Base-by-base conservation (phyloP, 192 early-diverging fungal genomes). In the Haplosporangium gracile region DNA sequence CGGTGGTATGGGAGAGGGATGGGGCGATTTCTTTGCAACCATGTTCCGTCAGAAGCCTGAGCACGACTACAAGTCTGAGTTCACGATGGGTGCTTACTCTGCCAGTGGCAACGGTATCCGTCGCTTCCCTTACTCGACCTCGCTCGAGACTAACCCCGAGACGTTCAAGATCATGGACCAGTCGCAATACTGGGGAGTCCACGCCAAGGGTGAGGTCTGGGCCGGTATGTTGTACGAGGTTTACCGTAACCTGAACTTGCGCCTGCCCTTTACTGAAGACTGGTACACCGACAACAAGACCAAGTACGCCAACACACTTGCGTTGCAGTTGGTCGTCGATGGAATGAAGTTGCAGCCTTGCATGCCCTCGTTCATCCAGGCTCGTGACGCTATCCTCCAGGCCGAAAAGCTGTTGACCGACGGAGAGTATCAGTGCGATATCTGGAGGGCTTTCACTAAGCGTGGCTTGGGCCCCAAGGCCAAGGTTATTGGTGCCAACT, bases 1-100 rank as follows among this genome's bases (percentile, higher is more conserved):
- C 45, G 97, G 96, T 74, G 97, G 95, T 43, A 97, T 97, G 95
- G 95, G 97, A 69, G 98, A 99, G 90, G 98, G 98, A 16, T 99
- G 97, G 97, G 97, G 97, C 39, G 98, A 99, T 80, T 94, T 93
- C 83, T 95, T 98, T 79, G 96, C 97, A 24, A 97, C 96, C 15
- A 92, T 95, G 68, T 83, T 96, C 83, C 93, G 96, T 65, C 91
- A 93, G 82, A 93, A 91, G 43, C 82, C 84, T 2, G 71, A 82
- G 42, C 89, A 93, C 76, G 90, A 86, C 40, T 91, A 90, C 39
- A 88, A 93, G 63, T 80, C 93, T 8, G 90, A 93, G 34, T 97
- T 94, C 80, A 89, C 88, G n/a, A 97, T 99, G 97, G 93, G 96
- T 49, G 86, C 90, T 53, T 96, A 95, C 82, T 89, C 96, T 34